phyloP scores from a whole-genome alignment of 78 protist genomes.

The Protostelium mycophagum region DNA sequence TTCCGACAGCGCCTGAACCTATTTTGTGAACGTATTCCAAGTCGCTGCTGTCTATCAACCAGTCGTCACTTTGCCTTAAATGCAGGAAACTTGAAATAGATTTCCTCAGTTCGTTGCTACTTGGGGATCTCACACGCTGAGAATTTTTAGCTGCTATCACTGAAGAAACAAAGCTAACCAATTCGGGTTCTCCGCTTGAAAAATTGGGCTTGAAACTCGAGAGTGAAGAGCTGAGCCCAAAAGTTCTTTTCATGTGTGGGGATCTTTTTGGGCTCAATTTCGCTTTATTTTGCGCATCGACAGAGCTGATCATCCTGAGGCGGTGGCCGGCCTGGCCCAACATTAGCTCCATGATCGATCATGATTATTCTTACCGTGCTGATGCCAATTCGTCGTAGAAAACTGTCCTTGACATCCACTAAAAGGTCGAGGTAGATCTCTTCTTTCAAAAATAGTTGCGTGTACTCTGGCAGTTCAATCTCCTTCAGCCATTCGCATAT shows the following conservation, averaged over 20 bases:
- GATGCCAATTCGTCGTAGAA: not conserved
- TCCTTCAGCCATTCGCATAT: constrained; percentile 40
- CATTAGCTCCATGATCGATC: too few species aligned
- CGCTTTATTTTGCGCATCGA: too few species aligned
- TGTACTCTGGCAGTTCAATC: constrained; percentile 27
- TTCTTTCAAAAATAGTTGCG: constrained; percentile 46
- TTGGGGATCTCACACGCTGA: too few species aligned
- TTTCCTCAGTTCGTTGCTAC: not conserved
- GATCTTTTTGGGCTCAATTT: too few species aligned
- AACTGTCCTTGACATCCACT: constrained; percentile 25
- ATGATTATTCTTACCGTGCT: not conserved
- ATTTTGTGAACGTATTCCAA: constrained; percentile 22
- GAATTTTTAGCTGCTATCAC: too few species aligned
- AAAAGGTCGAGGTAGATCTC: constrained; percentile 48
- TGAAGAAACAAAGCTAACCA: too few species aligned
- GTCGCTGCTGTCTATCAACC: constrained; percentile 34
- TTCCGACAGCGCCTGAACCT: constrained; percentile 42
- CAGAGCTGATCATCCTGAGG: not conserved
- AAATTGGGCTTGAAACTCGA: too few species aligned
- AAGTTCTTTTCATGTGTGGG: too few species aligned
- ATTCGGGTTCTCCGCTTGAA: too few species aligned
- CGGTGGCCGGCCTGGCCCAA: not conserved
- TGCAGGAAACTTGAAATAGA: not conserved
- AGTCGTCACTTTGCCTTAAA: not conserved
- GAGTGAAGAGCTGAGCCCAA: too few species aligned